A percentile compares a stretch with the other conserved stretches of the same genome.
Evolutionary conservation across 1,139 yeast genomes (phyloP).

Genomic region (Barnettozyma hawaiiensis): DNA sequence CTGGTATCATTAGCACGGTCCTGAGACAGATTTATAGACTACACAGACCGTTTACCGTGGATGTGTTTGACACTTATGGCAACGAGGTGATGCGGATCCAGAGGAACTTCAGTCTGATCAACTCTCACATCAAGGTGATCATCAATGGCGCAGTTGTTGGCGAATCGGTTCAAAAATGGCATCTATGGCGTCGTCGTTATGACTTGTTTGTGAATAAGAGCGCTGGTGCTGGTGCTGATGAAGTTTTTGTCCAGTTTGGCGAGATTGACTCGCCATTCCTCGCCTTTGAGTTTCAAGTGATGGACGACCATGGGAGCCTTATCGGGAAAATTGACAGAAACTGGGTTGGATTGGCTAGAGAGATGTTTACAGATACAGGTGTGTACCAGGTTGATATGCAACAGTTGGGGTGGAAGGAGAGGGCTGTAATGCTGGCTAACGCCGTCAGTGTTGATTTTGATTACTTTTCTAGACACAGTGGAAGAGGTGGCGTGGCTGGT

Average conservation of each 20-base stretch:
- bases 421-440: slow-evolving; percentile 77
- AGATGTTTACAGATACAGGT: slow-evolving; percentile 87
- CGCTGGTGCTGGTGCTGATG: slow-evolving; percentile 19
- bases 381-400: slow-evolving; percentile 55
- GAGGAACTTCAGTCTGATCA: slow-evolving; percentile 82
- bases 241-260: slow-evolving; percentile 44
- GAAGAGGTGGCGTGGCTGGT: slow-evolving; percentile 4
- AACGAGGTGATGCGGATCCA: slow-evolving; percentile 62
- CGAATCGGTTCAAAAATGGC: slow-evolving; percentile 91
- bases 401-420: slow-evolving; percentile 59
- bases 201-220: slow-evolving; percentile 53
- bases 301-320: slow-evolving; percentile 45
- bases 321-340: slow-evolving; percentile 79
- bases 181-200: slow-evolving; percentile 83
- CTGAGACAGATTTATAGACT: slow-evolving; percentile 77
- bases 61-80: slow-evolving; percentile 69
- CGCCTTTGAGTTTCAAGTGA: slow-evolving; percentile 70
- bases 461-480: slow-evolving; percentile 46
- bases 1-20: slow-evolving; percentile 60
- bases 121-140: slow-evolving; percentile 75
- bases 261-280: slow-evolving; percentile 81
- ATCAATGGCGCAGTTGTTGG: slow-evolving; percentile 54
- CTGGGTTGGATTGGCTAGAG: slow-evolving; percentile 91
- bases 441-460: slow-evolving; percentile 91
- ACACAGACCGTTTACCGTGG: slow-evolving; percentile 83